Conservation (phyloP, 441 rosid genomes). For the Populus hybrid region DNA sequence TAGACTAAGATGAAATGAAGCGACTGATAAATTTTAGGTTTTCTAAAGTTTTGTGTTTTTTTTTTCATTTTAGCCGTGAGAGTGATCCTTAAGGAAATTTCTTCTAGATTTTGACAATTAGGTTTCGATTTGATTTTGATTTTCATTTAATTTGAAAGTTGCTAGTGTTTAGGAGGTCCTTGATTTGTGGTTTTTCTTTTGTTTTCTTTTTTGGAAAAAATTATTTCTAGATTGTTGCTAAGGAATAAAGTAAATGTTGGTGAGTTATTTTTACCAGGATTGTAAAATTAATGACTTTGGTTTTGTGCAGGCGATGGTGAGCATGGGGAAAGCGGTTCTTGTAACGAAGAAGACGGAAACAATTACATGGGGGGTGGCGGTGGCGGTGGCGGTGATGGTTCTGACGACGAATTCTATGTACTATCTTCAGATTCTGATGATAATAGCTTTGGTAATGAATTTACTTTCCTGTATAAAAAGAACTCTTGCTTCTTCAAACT, state of each 20-base stretch:
- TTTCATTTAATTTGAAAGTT: neutral
- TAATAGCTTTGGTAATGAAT: conserved; percentile 19
- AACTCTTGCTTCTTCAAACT: neutral
- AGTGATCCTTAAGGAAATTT: neutral
- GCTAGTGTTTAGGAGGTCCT: too few species aligned
- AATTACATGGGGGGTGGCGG: neutral
- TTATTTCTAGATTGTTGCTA: neutral
- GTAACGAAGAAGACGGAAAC: conserved; percentile 16
- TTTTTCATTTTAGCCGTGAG: neutral
- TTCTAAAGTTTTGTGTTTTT: neutral
- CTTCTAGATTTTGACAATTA: neutral
- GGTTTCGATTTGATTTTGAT: neutral
- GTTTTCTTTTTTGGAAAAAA: neutral
- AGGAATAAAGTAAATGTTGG: neutral
- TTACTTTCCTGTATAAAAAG: conserved; percentile 23
- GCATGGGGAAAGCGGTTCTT: conserved; percentile 14
- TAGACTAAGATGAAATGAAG: neutral
- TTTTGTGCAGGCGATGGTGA: conserved; percentile 17
- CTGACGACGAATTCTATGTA: conserved; percentile 31
- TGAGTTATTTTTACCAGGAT: neutral
- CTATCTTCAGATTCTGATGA: conserved; percentile 40
- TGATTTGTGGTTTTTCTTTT: conserved; percentile 1
- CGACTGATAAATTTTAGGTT: neutral
- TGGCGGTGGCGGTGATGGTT: neutral
- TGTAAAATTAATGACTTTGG: neutral